Evolutionary conservation across 2,329 filamentous ascomycete species (phyloP).

Genomic region (Raffaelea ambrosiae): DNA sequence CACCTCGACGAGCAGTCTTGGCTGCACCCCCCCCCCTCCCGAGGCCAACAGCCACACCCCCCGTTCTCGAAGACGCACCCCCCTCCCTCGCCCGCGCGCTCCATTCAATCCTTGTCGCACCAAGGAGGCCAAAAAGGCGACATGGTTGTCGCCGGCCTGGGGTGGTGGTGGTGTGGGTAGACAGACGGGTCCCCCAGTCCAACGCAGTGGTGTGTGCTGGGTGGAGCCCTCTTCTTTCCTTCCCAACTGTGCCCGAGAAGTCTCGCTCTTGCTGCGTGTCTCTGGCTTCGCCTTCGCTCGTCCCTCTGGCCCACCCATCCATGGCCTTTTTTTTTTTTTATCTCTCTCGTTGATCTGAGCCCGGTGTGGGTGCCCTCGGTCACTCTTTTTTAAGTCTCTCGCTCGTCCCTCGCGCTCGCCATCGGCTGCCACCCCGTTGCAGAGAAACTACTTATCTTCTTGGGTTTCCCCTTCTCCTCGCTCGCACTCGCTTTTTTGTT

Average conservation of each 20-base stretch:
- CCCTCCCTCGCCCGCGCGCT: slow-evolving; percentile 5
- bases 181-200: slow-evolving; percentile 8
- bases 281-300: slow-evolving; percentile 5
- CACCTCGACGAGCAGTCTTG: neutral
- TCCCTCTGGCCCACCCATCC: slow-evolving; percentile 5
- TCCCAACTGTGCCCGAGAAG: slow-evolving; percentile 9
- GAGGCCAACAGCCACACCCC: neutral
- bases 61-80: neutral
- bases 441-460: slow-evolving; percentile 37
- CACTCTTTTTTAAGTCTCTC: slow-evolving; percentile 5
- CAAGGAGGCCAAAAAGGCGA: neutral
- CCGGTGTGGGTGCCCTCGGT: slow-evolving; percentile 22
- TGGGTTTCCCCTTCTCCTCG: slow-evolving; percentile 32
- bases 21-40: no score
- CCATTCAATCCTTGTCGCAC: neutral
- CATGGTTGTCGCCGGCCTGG: no score
- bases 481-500: slow-evolving; percentile 25
- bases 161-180: no score
- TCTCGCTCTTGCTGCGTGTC: slow-evolving; percentile 1
- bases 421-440: slow-evolving; percentile 6
- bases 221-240: slow-evolving; percentile 6
- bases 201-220: slow-evolving; percentile 7
- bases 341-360: slow-evolving; percentile 26
- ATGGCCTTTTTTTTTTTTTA: slow-evolving; percentile 17
- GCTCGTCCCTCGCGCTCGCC: slow-evolving; percentile 1